phyloP scores from a whole-genome alignment of 1,139 yeast species.

The Suhomyces coccinellae region DNA sequence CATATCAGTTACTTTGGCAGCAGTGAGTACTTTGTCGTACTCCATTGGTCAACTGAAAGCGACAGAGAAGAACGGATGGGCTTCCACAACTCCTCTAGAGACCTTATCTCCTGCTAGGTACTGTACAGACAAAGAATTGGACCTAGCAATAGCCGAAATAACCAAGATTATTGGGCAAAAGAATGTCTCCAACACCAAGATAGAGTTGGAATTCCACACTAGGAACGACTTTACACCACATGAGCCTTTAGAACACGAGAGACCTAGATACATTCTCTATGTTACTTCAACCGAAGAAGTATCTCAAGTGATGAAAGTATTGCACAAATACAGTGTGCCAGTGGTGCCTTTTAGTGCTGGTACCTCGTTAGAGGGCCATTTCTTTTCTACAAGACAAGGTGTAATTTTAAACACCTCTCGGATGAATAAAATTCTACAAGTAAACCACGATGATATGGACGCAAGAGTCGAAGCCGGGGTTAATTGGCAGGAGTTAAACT shows the following conservation, averaged over 20 bases:
- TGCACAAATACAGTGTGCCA: constrained; percentile 39
- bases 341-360: constrained; percentile 69
- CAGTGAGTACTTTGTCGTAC: neutral
- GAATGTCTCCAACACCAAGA: constrained; percentile 28
- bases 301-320: constrained; percentile 34
- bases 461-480: constrained; percentile 48
- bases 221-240: constrained; percentile 46
- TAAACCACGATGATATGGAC: constrained; percentile 44
- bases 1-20: neutral
- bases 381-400: constrained; percentile 40
- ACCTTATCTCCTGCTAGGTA: constrained; percentile 37
- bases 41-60: neutral
- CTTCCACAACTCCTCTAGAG: constrained; percentile 30
- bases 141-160: constrained; percentile 49
- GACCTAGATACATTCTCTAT: constrained; percentile 38
- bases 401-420: constrained; percentile 43
- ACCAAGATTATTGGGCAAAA: constrained; percentile 30
- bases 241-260: constrained; percentile 35
- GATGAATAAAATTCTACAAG: constrained; percentile 36
- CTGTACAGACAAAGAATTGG: constrained; percentile 42
- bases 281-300: constrained; percentile 41
- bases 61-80: neutral
- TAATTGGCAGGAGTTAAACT: constrained; percentile 44
- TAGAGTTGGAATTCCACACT: constrained; percentile 38
- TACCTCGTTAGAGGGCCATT: constrained; percentile 48